Evolutionary conservation across 352 stramenopile species (phyloP), one percentile per base, ranked within the genome.

Genomic region (Halophytophthora batemanensis): DNA sequence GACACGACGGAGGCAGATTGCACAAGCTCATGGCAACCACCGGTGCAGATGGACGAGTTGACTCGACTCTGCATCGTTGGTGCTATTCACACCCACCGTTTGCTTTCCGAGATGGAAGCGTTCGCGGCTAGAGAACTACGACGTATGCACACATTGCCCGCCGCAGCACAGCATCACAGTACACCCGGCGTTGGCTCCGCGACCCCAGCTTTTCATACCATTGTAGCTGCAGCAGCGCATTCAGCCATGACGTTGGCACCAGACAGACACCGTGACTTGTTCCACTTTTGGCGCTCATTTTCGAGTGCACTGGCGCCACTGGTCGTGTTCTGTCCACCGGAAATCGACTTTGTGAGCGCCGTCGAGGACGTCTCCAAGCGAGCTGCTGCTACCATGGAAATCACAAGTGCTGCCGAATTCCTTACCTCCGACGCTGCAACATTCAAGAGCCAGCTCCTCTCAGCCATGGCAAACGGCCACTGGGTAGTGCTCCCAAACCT

Each of bases 401-500:
- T 18, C 4, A 46, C 34, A 18, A 50, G 59, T 14, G 56, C 59
- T 17, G 48, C 63, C 34, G 53, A 64, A 17, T 13, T 67, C 25
- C 38, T 64, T n/a, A 49, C 47, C 6, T 23, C 49, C 8, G 48
- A 54, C 0, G 45, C 67, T 40, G 42, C 58, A 3, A 18, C 13
- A 2, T 82, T 90, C 33, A 73, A 75, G 21, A 56, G 36, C 14
- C 38, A 47, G 6, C 22, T 90, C 0, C n/a, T 69, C 5, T 10
- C 23, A 18, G 69, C 76, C 3, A 77, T 82, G 47, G 56, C 69
- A 19, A 83, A 73, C 25, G 79, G 79, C 0, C 62, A 77, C 17
- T 90, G 79, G 79, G 53, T 79, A 10, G 70, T 86, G 6, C 34
- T 87, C 3, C 53, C 67, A 6, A 64, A 78, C 19, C 18, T 79